phyloP scores from a whole-genome alignment of 2,329 filamentous ascomycete genomes.

The Sporothrix curviconia region DNA sequence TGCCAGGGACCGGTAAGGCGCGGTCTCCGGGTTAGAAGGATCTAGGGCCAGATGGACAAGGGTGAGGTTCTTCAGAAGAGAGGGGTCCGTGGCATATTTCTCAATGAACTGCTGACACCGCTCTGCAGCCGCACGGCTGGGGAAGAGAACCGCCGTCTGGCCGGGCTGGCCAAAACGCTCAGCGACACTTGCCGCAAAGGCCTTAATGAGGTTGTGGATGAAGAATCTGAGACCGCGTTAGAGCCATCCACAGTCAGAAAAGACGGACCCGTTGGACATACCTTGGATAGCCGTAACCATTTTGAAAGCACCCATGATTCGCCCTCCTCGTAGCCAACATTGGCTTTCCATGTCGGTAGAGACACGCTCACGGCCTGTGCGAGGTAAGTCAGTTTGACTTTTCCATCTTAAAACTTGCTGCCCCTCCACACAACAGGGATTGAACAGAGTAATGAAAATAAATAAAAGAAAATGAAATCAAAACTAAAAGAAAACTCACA shows the following conservation, averaged over 20 bases:
- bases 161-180: conserved; percentile 54
- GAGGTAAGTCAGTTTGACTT: not conserved
- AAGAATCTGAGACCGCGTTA: conserved; percentile 61
- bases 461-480: too few relatives aligned
- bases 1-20: conserved; percentile 46
- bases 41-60: conserved; percentile 60
- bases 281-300: conserved; percentile 92
- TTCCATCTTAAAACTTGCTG: not conserved
- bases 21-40: conserved; percentile 43
- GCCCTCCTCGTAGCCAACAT: conserved; percentile 90
- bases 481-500: conserved; percentile 43
- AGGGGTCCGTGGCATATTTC: conserved; percentile 45
- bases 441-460: not conserved
- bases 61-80: conserved; percentile 42
- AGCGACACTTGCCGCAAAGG: conserved; percentile 63
- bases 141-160: conserved; percentile 75
- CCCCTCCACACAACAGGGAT: too few relatives aligned
- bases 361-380: conserved; percentile 88
- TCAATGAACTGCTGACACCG: conserved; percentile 70
- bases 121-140: conserved; percentile 60
- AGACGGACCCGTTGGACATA: conserved; percentile 29
- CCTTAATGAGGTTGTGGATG: conserved; percentile 74
- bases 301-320: conserved; percentile 73
- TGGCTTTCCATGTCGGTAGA: conserved; percentile 84
- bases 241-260: not conserved